Percentiles rank a stretch among this genome's conserved stretches.
Conservation (phyloP, 1,284 basidiomycete genomes). For the Melampsora larici-populina region DNA sequence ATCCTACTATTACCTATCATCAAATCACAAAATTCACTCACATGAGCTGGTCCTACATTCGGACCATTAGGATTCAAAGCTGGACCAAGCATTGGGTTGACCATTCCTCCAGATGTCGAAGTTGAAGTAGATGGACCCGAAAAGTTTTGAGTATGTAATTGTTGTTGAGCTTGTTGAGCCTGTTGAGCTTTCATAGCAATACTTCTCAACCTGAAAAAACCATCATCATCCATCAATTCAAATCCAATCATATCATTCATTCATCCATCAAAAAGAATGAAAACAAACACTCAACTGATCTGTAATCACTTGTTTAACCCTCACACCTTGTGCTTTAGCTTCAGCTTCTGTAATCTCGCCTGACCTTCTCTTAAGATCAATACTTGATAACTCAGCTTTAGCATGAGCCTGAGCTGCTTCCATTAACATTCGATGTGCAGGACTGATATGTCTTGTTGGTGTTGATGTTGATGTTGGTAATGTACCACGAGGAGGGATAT, state of each 20-base stretch:
- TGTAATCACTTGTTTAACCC: background rate
- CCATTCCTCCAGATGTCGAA: background rate
- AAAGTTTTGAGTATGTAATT: background rate
- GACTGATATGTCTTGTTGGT: background rate
- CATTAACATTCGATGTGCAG: slow-evolving; percentile 6
- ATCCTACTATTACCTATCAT: background rate
- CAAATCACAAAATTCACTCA: background rate
- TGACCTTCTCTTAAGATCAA: slow-evolving; percentile 5
- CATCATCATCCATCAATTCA: background rate
- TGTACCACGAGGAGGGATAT: background rate
- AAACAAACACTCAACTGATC: background rate
- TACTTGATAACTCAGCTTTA: background rate
- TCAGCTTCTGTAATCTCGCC: slow-evolving; percentile 11
- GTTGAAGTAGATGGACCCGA: background rate
- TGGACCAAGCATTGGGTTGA: background rate
- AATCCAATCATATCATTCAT: too few species aligned
- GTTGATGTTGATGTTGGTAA: background rate
- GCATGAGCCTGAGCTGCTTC: slow-evolving; percentile 11
- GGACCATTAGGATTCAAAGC: background rate
- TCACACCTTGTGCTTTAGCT: background rate
- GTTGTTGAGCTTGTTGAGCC: background rate
- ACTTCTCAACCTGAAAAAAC: slow-evolving; percentile 5
- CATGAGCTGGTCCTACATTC: background rate
- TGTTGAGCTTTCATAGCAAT: slow-evolving; percentile 1
- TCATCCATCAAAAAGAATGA: too few species aligned